Conservation (phyloP, 1,284 basidiomycete genomes). For the Fomitopsis palustris region DNA sequence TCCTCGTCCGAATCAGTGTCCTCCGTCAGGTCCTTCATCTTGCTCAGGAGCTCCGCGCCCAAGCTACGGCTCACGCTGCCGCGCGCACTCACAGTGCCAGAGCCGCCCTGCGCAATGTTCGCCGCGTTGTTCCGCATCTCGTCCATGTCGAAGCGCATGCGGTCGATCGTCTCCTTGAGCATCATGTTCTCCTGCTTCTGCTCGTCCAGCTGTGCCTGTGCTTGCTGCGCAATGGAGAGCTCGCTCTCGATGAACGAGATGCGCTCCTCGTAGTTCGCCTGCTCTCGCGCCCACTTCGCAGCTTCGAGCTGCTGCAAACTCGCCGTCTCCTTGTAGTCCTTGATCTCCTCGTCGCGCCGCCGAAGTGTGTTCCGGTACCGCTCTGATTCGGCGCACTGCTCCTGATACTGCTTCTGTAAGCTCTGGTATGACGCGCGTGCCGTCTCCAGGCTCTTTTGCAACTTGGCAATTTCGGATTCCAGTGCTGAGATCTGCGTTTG, state of each 20-base stretch:
- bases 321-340: constrained; percentile 54
- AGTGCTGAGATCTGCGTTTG: constrained; percentile 62
- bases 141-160: constrained; percentile 87
- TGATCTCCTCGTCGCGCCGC: constrained; percentile 69
- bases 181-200: constrained; percentile 90
- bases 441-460: constrained; percentile 68
- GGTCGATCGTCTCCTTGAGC: constrained; percentile 90
- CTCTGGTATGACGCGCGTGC: constrained; percentile 66
- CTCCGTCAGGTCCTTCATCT: constrained; percentile 48
- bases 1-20: constrained; percentile 39
- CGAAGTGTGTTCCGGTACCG: constrained; percentile 72
- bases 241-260: constrained; percentile 65
- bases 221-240: constrained; percentile 61
- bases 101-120: constrained; percentile 32
- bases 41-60: constrained; percentile 73
- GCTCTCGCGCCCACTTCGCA: constrained; percentile 58
- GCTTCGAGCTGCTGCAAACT: constrained; percentile 61
- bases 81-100: constrained; percentile 39
- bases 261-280: constrained; percentile 65
- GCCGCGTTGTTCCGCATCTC: constrained; percentile 65
- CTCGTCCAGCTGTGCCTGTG: constrained; percentile 72
- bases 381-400: constrained; percentile 81
- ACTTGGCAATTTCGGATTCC: constrained; percentile 75
- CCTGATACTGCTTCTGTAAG: constrained; percentile 81
- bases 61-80: constrained; percentile 75